Percentiles rank a stretch among this genome's conserved stretches.
Evolutionary conservation across 2,329 filamentous ascomycete genomes (phyloP).

Genomic region (Apiospora kogelbergensis): DNA sequence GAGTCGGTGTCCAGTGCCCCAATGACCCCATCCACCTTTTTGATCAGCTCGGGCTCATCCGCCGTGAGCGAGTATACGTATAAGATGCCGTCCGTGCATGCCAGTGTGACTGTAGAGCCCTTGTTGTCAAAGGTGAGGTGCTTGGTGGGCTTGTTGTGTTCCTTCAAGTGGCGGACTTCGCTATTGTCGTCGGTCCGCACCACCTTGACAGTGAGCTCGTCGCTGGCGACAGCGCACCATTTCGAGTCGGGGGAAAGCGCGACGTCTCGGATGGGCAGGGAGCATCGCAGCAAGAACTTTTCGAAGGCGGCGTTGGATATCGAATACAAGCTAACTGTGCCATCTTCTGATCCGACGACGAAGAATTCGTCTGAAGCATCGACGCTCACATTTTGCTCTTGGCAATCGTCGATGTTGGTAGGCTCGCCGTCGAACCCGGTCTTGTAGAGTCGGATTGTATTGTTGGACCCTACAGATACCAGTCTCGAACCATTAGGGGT

Average conservation of each 20-base stretch:
- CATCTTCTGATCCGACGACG: conserved; percentile 88
- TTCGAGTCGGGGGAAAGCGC: conserved; percentile 76
- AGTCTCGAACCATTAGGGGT: conserved; percentile 85
- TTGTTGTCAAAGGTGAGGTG: conserved; percentile 86
- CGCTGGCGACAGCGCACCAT: conserved; percentile 95
- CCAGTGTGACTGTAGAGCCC: conserved; percentile 73
- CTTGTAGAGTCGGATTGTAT: conserved; percentile 88
- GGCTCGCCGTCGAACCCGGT: conserved; percentile 92
- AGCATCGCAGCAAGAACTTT: conserved; percentile 76
- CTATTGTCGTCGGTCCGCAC: conserved; percentile 80
- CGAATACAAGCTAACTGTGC: conserved; percentile 93
- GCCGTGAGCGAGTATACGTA: conserved; percentile 85
- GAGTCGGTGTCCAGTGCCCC: conserved; percentile 74
- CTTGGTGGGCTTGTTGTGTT: conserved; percentile 85
- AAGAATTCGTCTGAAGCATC: conserved; percentile 79
- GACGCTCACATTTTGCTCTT: conserved; percentile 81
- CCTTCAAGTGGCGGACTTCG: conserved; percentile 73
- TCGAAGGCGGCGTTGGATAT: conserved; percentile 73
- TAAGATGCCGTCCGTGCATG: conserved; percentile 83
- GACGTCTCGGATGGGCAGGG: conserved; percentile 85
- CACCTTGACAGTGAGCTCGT: conserved; percentile 88
- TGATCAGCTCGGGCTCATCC: conserved; percentile 77
- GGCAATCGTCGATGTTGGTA: conserved; percentile 85
- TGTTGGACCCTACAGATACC: conserved; percentile 90
- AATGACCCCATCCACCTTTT: conserved; percentile 84